Conservation (phyloP, 108 stramenopile species). For the Phaeodactylum tricornutum region DNA sequence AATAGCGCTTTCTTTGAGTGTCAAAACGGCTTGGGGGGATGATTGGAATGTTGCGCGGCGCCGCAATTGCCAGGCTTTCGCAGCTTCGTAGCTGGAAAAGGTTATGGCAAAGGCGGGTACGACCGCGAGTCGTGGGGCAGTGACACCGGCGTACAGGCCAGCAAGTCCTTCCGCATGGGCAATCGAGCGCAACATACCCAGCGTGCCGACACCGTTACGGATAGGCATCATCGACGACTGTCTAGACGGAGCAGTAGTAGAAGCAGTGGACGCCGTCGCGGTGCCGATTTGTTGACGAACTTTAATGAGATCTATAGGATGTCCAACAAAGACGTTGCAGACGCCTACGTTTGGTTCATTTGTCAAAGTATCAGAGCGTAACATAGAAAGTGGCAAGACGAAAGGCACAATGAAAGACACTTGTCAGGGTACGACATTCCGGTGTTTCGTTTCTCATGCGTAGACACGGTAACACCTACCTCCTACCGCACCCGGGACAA, state of each 20-base stretch:
- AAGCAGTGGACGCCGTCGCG: neutral
- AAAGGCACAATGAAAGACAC: no score
- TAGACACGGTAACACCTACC: no score
- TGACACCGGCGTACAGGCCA: conserved; percentile 81
- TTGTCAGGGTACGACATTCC: no score
- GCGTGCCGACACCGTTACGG: conserved; percentile 30
- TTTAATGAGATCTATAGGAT: conserved; percentile 71
- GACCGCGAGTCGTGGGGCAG: conserved; percentile 79
- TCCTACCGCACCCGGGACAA: conserved; percentile 33
- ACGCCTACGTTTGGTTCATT: no score
- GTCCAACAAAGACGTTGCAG: conserved; percentile 59
- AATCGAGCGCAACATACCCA: conserved; percentile 54
- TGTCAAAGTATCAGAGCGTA: no score
- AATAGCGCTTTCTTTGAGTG: no score
- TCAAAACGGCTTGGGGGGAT: conserved; percentile 47
- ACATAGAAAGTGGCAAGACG: no score
- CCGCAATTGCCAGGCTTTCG: conserved; percentile 36
- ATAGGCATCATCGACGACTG: neutral
- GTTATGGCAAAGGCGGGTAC: conserved; percentile 85
- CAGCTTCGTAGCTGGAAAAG: conserved; percentile 89
- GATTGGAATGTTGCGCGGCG: no score
- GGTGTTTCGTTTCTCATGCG: no score
- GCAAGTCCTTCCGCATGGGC: conserved; percentile 54
- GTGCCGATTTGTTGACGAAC: conserved; percentile 55
- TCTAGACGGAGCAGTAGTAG: neutral